Percentiles rank a stretch among this genome's conserved stretches.
These are phyloP conservation scores for Diatrype stigma DNA, from an alignment of 2,329 filamentous ascomycete species.

Conservation along the genomic window DNA sequence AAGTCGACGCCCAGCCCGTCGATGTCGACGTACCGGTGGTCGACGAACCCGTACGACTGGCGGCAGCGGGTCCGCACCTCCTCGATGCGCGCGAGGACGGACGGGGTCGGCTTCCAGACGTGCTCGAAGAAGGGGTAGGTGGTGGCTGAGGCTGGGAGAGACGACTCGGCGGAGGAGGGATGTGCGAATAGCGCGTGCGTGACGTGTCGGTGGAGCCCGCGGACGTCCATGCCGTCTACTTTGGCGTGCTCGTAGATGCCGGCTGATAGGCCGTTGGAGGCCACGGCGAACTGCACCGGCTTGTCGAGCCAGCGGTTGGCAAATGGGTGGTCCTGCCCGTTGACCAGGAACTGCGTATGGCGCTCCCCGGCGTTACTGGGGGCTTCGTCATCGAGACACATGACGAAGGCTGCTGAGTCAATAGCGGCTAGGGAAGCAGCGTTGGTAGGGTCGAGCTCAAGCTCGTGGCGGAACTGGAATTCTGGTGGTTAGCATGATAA, in stretches of 20 bases:
- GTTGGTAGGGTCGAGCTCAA: conserved; percentile 5
- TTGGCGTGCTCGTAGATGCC: conserved; percentile 14
- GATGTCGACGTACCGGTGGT: conserved; percentile 5
- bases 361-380: conserved; percentile 5
- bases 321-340: conserved; percentile 4
- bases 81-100: conserved; percentile 2
- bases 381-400: conserved; percentile 13
- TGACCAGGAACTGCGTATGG: conserved; percentile 9
- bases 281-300: conserved; percentile 9
- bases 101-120: background rate
- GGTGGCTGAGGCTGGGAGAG: background rate
- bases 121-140: conserved; percentile 2
- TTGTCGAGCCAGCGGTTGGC: conserved; percentile 16
- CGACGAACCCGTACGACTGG: conserved; percentile 3
- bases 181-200: background rate
- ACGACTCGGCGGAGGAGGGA: background rate
- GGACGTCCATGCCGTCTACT: conserved; percentile 11
- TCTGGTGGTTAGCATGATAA: background rate
- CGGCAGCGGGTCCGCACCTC: background rate
- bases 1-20: conserved; percentile 3
- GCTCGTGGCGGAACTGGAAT: conserved; percentile 6
- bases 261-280: conserved; percentile 12
- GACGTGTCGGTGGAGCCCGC: conserved; percentile 7
- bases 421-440: conserved; percentile 3
- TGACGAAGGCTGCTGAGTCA: conserved; percentile 9